phyloP scores from a whole-genome alignment of 345 rosid species.

The Trapa incisa region DNA sequence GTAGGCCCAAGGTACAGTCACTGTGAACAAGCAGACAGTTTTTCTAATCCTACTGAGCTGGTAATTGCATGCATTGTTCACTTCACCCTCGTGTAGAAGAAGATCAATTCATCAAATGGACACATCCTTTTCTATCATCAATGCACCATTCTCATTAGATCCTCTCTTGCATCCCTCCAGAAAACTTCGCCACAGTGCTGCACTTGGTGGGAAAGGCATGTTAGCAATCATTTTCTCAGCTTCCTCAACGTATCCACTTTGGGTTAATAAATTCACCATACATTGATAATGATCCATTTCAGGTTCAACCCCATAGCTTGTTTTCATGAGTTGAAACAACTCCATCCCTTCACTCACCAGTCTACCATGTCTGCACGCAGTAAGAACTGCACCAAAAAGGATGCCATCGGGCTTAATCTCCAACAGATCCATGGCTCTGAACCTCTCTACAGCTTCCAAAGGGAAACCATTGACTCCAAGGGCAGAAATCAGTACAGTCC shows the following conservation, averaged over 20 bases:
- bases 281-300: constrained; percentile 68
- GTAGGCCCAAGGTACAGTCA: not conserved
- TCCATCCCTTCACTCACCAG: constrained; percentile 62
- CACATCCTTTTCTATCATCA: not conserved
- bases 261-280: constrained; percentile 56
- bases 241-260: constrained; percentile 45
- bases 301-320: constrained; percentile 42
- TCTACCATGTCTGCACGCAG: constrained; percentile 68
- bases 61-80: not conserved
- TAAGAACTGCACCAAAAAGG: constrained; percentile 50
- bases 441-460: constrained; percentile 46
- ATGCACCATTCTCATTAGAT: not conserved
- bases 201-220: constrained; percentile 70
- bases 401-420: constrained; percentile 64
- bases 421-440: constrained; percentile 34
- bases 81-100: not conserved
- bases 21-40: not conserved
- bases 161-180: constrained; percentile 53
- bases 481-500: constrained; percentile 70
- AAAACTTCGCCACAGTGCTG: constrained; percentile 57
- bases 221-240: constrained; percentile 47
- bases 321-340: constrained; percentile 43
- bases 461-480: constrained; percentile 57
- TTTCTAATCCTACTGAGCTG: not conserved
- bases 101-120: not conserved